Conservation (phyloP, 2,329 filamentous ascomycete species). For the Bisporella sp. region DNA sequence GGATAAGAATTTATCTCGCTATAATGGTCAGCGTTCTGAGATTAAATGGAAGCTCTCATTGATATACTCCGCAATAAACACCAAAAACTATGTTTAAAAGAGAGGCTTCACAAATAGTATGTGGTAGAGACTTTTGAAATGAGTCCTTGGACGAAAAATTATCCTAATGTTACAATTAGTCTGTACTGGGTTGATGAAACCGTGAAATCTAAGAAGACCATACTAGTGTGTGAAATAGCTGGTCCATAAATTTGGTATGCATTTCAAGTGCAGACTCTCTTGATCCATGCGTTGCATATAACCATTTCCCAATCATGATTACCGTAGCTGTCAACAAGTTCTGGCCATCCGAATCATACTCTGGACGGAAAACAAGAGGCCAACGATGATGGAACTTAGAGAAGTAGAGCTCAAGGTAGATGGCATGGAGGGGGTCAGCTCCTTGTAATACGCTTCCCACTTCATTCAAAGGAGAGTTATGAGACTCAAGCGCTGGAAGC, state of each 20-base stretch:
- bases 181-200: neutral
- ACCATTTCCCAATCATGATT: constrained; percentile 34
- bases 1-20: constrained; percentile 26
- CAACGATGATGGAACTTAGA: constrained; percentile 34
- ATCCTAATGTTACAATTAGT: constrained; percentile 7
- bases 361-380: constrained; percentile 34
- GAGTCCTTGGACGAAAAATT: constrained; percentile 24
- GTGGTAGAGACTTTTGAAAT: constrained; percentile 15
- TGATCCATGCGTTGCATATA: constrained; percentile 23
- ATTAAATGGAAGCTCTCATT: neutral
- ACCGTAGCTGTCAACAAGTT: constrained; percentile 26
- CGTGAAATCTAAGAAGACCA: neutral
- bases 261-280: constrained; percentile 24
- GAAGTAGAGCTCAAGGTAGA: constrained; percentile 30
- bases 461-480: neutral
- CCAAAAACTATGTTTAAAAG: constrained; percentile 34
- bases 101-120: constrained; percentile 26
- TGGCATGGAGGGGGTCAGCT: neutral
- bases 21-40: neutral
- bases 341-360: constrained; percentile 26
- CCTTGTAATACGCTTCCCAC: constrained; percentile 10
- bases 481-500: neutral
- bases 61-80: constrained; percentile 21
- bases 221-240: constrained; percentile 16
- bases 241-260: constrained; percentile 27